Evolutionary conservation across 352 stramenopile genomes (phyloP).

Genomic region (Pythium folliculosum): DNA sequence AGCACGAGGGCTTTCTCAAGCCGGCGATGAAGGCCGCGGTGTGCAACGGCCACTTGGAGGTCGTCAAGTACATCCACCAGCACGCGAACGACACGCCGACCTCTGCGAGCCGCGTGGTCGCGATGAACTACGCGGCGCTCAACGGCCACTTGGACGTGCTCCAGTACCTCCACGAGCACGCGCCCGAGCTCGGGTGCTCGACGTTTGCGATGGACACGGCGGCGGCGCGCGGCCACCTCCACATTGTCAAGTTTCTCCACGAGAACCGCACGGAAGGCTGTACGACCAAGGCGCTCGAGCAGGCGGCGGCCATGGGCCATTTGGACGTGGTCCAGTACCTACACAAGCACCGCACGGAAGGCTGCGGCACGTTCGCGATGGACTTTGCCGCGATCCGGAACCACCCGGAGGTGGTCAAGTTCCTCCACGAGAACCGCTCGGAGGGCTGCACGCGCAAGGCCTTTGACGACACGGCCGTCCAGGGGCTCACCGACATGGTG

Average conservation of each 20-base stretch:
- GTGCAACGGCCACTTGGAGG: conserved; percentile 40
- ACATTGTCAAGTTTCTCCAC: conserved; percentile 41
- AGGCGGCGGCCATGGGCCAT: conserved; percentile 33
- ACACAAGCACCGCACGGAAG: conserved; percentile 35
- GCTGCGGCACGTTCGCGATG: conserved; percentile 59
- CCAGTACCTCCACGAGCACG: conserved; percentile 38
- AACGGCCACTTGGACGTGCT: conserved; percentile 40
- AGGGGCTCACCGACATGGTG: conserved; percentile 46
- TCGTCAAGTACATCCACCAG: conserved; percentile 55
- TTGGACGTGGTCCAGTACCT: conserved; percentile 37
- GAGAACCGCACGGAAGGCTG: conserved; percentile 39
- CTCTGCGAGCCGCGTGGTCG: conserved; percentile 44
- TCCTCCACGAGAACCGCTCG: conserved; percentile 49
- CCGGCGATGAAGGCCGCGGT: conserved; percentile 53
- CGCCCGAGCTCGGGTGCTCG: conserved; percentile 29
- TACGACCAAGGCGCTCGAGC: conserved; percentile 34
- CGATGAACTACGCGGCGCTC: conserved; percentile 42
- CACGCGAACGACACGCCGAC: conserved; percentile 44
- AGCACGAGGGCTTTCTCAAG: conserved; percentile 58
- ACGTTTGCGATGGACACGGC: conserved; percentile 38
- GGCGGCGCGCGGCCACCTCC: conserved; percentile 30
- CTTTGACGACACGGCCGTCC: conserved; percentile 47
- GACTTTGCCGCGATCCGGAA: conserved; percentile 47
- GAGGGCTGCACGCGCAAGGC: conserved; percentile 56
- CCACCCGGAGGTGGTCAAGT: conserved; percentile 48